Evolutionary conservation across 2,329 filamentous ascomycete genomes (phyloP).

Genomic region (Aspergillus pseudoterreus): DNA sequence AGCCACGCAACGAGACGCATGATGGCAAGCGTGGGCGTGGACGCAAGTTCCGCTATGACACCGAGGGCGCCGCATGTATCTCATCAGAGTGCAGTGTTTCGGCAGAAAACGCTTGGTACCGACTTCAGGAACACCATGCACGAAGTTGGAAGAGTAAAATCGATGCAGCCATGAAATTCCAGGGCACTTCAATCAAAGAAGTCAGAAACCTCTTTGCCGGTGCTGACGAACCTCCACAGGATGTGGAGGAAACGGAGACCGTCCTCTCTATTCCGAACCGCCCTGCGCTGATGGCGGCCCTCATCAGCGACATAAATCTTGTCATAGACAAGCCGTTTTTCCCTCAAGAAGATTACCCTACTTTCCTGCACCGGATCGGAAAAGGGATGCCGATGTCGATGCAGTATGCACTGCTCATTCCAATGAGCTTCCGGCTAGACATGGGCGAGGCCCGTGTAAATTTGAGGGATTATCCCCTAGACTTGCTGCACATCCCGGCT

Average conservation of each 20-base stretch:
- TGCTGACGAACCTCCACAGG: constrained; percentile 73
- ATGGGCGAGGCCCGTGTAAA: constrained; percentile 88
- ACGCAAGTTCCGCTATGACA: constrained; percentile 63
- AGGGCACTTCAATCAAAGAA: constrained; percentile 72
- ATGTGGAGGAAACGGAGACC: constrained; percentile 75
- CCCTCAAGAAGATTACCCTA: constrained; percentile 72
- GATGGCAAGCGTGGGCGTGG: constrained; percentile 33
- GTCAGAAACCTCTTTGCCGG: constrained; percentile 79
- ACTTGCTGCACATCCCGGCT: constrained; percentile 82
- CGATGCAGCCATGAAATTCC: constrained; percentile 66
- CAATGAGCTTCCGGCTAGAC: constrained; percentile 82
- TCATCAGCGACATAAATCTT: constrained; percentile 81
- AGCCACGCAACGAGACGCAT: constrained; percentile 27
- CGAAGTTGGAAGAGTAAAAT: constrained; percentile 92
- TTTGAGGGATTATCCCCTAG: constrained; percentile 88
- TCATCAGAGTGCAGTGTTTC: constrained; percentile 69
- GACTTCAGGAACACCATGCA: constrained; percentile 75
- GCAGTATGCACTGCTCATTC: constrained; percentile 83
- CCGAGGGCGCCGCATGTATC: constrained; percentile 69
- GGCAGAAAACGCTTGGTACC: constrained; percentile 70
- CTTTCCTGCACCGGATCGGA: constrained; percentile 84
- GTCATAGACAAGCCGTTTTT: constrained; percentile 91
- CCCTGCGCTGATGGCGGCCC: constrained; percentile 74
- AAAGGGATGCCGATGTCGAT: constrained; percentile 94
- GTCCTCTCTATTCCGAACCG: constrained; percentile 82